Percentiles rank a stretch among this genome's conserved stretches.
Conservation (phyloP, 495 filamentous ascomycete species). For the Penicillium odoratum region DNA sequence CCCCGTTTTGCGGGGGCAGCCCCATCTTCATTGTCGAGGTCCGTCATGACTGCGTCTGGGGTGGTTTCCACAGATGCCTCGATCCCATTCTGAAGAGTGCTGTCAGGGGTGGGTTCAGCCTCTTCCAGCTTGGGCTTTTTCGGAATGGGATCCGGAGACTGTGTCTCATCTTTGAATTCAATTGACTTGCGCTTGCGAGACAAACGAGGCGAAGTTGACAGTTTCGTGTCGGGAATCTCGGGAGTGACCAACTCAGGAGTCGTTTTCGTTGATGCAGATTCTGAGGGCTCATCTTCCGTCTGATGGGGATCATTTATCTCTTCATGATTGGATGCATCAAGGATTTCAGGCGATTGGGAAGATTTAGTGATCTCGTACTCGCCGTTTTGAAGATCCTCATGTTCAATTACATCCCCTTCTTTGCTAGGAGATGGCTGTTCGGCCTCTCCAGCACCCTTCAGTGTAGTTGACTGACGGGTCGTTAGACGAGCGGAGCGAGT, state of each 20-base stretch:
- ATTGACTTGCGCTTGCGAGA: slow-evolving; percentile 35
- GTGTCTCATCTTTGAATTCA: slow-evolving; percentile 27
- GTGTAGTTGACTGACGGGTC: slow-evolving; percentile 38
- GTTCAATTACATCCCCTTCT: background rate
- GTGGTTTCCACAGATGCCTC: slow-evolving; percentile 16
- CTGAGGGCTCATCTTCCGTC: slow-evolving; percentile 6
- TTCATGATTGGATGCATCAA: background rate
- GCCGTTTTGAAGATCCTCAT: background rate
- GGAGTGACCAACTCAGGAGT: background rate
- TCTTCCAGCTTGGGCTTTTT: slow-evolving; percentile 39
- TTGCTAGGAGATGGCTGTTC: slow-evolving; percentile 28
- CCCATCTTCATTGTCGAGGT: background rate
- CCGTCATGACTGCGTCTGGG: slow-evolving; percentile 5
- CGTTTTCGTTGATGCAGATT: background rate
- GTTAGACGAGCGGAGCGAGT: slow-evolving; percentile 41
- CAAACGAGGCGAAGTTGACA: slow-evolving; percentile 17
- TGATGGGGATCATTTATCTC: slow-evolving; percentile 5
- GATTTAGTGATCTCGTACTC: slow-evolving; percentile 10
- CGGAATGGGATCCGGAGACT: slow-evolving; percentile 14
- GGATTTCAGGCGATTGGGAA: slow-evolving; percentile 8
- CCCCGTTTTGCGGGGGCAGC: slow-evolving; percentile 21
- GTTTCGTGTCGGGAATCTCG: background rate
- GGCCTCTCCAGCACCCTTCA: slow-evolving; percentile 26
- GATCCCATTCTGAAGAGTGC: slow-evolving; percentile 24
- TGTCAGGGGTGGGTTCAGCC: slow-evolving; percentile 15